These are phyloP conservation scores for Bryopsis sp. DNA, from an alignment of 139 green algal genomes.

Conservation along the genomic window DNA sequence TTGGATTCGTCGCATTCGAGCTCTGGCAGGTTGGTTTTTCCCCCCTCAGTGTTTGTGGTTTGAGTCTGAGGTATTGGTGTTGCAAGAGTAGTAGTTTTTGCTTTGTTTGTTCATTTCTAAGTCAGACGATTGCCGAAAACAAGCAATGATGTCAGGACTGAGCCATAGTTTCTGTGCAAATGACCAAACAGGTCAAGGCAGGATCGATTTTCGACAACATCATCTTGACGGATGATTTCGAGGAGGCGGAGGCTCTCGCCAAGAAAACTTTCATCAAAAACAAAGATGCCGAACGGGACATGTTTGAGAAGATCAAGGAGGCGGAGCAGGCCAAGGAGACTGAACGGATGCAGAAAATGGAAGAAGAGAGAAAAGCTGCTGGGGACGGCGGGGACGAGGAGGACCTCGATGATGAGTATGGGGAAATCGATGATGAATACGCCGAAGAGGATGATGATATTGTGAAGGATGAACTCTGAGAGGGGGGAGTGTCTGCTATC, in stretches of 20 bases:
- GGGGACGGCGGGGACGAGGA: constrained; percentile 27
- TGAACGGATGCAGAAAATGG: neutral
- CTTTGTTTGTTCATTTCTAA: neutral
- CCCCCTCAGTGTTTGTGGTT: neutral
- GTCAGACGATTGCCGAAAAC: neutral
- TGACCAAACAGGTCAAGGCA: constrained; percentile 54
- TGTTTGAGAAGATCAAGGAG: constrained; percentile 42
- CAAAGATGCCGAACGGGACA: constrained; percentile 66
- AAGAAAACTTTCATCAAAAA: constrained; percentile 63
- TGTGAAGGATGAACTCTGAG: constrained; percentile 1
- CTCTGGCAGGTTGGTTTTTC: constrained; percentile 71
- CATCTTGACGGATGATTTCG: constrained; percentile 63
- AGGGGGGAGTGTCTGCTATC: too few species aligned
- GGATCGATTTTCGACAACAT: constrained; percentile 91
- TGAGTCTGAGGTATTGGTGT: neutral
- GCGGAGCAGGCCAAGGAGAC: constrained; percentile 28
- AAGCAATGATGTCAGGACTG: too few species aligned
- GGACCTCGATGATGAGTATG: constrained; percentile 13
- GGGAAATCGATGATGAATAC: constrained; percentile 19
- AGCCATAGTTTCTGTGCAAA: too few species aligned
- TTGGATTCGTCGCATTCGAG: constrained; percentile 76
- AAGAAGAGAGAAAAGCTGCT: constrained; percentile 9
- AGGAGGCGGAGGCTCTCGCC: constrained; percentile 58
- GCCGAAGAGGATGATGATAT: neutral
- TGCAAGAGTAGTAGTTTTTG: neutral